Evolutionary conservation across 1,284 basidiomycete species (phyloP).

Genomic region (Cutaneotrichosporon sp.): DNA sequence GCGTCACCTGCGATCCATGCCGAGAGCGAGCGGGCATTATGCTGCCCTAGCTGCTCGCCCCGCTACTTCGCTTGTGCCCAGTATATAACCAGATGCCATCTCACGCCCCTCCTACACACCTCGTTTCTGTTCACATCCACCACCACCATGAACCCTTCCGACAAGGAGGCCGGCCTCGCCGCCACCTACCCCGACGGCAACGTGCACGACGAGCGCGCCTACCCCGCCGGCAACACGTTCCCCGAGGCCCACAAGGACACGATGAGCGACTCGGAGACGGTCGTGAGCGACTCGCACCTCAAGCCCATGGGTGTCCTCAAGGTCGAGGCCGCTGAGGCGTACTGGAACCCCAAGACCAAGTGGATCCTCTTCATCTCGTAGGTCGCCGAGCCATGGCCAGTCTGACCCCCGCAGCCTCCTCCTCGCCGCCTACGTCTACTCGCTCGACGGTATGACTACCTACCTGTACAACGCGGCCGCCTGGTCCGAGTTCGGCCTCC

Average conservation of each 20-base stretch:
- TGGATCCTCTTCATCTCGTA: slow-evolving; percentile 67
- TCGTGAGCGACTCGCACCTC: background rate
- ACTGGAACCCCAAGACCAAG: slow-evolving; percentile 54
- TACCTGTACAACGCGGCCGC: slow-evolving; percentile 67
- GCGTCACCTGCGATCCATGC: background rate
- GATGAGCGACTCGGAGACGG: background rate
- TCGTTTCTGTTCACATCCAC: background rate
- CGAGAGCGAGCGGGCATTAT: background rate
- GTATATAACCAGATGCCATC: background rate
- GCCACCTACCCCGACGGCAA: background rate
- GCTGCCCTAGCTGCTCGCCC: no score
- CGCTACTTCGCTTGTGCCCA: background rate
- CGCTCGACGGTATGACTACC: slow-evolving; percentile 67
- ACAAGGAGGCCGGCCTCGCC: background rate
- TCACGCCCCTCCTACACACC: background rate
- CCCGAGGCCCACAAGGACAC: background rate
- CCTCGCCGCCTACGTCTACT: slow-evolving; percentile 73
- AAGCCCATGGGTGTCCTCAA: slow-evolving; percentile 37
- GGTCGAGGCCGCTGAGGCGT: slow-evolving; percentile 47
- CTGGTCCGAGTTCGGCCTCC: slow-evolving; percentile 57
- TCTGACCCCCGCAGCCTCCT: slow-evolving; percentile 52
- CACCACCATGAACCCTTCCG: background rate
- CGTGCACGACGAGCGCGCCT: background rate
- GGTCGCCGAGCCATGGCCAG: slow-evolving; percentile 21
- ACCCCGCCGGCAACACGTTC: background rate